Conservation (phyloP, 2,329 filamentous ascomycete genomes). For the Paecilomyces niveus region DNA sequence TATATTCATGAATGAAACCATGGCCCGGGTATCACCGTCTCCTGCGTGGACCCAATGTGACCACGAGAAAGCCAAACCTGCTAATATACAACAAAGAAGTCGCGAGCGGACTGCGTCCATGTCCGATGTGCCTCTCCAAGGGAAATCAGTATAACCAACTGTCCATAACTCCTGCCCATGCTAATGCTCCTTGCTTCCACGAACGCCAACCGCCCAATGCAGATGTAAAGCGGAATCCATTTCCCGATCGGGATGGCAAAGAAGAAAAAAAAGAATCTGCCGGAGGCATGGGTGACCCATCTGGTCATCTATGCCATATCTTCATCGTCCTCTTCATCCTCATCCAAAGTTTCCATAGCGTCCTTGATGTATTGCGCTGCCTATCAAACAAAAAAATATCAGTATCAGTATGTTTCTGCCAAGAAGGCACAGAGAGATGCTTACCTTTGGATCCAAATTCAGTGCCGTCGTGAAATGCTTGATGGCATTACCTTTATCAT, state of each 20-base stretch:
- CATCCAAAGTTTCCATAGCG: slow-evolving; percentile 84
- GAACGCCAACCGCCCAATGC: slow-evolving; percentile 7
- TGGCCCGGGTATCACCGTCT: slow-evolving; percentile 11
- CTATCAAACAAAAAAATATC: slow-evolving; percentile 42
- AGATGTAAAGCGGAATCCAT: background rate
- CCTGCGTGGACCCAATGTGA: slow-evolving; percentile 11
- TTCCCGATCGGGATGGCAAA: background rate
- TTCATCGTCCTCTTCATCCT: slow-evolving; percentile 56
- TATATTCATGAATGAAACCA: slow-evolving; percentile 12
- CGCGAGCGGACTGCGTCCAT: slow-evolving; percentile 12
- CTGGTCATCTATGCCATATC: slow-evolving; percentile 35
- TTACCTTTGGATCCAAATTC: slow-evolving; percentile 92
- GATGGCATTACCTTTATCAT: slow-evolving; percentile 66
- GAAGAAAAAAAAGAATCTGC: background rate
- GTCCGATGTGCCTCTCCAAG: slow-evolving; percentile 16
- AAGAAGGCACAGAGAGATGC: slow-evolving; percentile 14
- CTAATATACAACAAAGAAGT: slow-evolving; percentile 31
- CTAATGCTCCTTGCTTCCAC: background rate
- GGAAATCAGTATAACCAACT: slow-evolving; percentile 20
- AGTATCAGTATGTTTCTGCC: slow-evolving; percentile 6
- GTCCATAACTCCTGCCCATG: slow-evolving; percentile 45
- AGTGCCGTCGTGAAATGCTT: slow-evolving; percentile 90
- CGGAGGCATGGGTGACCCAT: background rate
- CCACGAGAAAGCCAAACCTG: slow-evolving; percentile 17
- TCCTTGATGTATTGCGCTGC: slow-evolving; percentile 93